Evolutionary conservation across 148 eudicot genomes (phyloP).

Genomic region (Euryodendron excelsum): DNA sequence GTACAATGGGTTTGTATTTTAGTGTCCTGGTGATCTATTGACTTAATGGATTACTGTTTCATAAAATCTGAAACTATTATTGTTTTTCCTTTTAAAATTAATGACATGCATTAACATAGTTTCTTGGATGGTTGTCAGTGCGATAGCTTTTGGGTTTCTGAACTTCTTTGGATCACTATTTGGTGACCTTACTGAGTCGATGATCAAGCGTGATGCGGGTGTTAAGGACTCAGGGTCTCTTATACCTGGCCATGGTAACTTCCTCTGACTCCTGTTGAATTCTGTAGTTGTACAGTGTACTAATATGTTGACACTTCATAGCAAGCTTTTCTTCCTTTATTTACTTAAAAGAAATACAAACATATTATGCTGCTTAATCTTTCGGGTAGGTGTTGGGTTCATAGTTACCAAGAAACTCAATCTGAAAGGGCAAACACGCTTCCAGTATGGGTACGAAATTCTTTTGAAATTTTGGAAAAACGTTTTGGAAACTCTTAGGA

Average conservation of each 20-base stretch:
- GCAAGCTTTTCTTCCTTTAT: neutral
- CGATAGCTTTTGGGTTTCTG: conserved; percentile 71
- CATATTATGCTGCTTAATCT: neutral
- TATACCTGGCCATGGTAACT: conserved; percentile 95
- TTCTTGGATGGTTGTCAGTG: conserved; percentile 47
- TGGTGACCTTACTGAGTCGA: conserved; percentile 91
- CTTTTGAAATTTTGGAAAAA: too few species aligned
- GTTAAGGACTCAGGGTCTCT: conserved; percentile 97
- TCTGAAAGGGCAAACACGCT: too few species aligned
- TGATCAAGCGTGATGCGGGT: conserved; percentile 99
- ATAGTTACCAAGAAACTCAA: too few species aligned
- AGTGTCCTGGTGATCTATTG: neutral
- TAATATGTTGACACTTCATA: neutral
- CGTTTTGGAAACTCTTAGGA: too few species aligned
- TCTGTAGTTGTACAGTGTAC: neutral
- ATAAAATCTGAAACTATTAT: neutral
- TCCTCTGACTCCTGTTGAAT: neutral
- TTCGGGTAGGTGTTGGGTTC: neutral
- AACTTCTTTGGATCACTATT: conserved; percentile 93
- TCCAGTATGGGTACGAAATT: too few species aligned
- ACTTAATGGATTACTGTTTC: neutral
- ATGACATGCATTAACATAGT: conserved; percentile 10
- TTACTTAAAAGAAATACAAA: neutral
- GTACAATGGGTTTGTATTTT: neutral
- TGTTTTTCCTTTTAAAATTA: neutral